These are phyloP conservation scores for Cytospora schulzeri DNA, from an alignment of 2,329 filamentous ascomycete species.

Conservation along the genomic window DNA sequence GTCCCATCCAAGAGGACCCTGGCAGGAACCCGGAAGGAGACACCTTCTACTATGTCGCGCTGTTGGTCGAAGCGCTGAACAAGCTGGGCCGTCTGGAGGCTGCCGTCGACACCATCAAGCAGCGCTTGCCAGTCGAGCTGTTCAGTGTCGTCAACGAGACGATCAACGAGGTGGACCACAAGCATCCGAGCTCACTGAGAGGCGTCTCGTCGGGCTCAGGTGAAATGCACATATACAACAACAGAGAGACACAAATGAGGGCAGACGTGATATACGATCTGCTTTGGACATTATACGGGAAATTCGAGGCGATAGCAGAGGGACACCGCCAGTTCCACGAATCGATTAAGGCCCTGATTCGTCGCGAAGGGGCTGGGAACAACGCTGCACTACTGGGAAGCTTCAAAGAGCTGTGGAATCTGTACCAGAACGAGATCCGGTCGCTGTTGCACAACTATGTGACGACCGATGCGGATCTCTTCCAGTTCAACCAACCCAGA, in stretches of 20 bases:
- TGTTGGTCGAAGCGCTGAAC: constrained; percentile 87
- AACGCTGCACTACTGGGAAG: constrained; percentile 73
- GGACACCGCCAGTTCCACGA: constrained; percentile 93
- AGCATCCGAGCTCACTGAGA: constrained; percentile 80
- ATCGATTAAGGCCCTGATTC: constrained; percentile 81
- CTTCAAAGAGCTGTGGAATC: constrained; percentile 96
- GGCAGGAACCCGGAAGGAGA: constrained; percentile 93
- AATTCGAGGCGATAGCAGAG: constrained; percentile 96
- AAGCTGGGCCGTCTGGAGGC: constrained; percentile 84
- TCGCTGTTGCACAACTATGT: constrained; percentile 95
- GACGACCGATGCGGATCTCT: constrained; percentile 82
- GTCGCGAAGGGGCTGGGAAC: constrained; percentile 72
- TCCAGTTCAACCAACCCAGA: constrained; percentile 60
- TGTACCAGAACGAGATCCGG: constrained; percentile 96
- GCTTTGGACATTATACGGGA: constrained; percentile 88
- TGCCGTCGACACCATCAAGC: constrained; percentile 87
- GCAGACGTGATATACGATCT: constrained; percentile 89
- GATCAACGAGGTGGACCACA: constrained; percentile 88
- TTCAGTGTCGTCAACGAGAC: constrained; percentile 94
- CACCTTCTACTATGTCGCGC: constrained; percentile 88
- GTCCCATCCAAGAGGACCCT: constrained; percentile 76
- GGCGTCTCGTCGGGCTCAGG: constrained; percentile 56
- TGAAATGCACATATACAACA: constrained; percentile 64
- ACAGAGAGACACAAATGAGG: constrained; percentile 73
- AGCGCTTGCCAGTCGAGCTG: constrained; percentile 88